Percentiles rank a stretch among this genome's conserved stretches.
Conservation (phyloP, 768 basidiomycete genomes). For the Macrocybe gigantea region DNA sequence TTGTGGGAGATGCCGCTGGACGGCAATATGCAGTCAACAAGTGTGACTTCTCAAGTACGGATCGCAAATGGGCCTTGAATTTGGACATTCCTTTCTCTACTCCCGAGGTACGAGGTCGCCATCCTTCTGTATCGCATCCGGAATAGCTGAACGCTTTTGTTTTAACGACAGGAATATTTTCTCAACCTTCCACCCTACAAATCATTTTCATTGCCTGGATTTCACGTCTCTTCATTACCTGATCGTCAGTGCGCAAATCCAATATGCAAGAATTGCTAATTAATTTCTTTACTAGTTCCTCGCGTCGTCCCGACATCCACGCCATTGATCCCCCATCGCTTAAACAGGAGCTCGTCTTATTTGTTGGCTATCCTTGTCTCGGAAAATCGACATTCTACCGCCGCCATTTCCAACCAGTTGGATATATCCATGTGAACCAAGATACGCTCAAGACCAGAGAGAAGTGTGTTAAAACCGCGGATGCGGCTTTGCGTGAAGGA, state of each 20-base stretch:
- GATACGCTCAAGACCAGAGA: conserved; percentile 70
- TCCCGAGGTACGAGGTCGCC: conserved; percentile 59
- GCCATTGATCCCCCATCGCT: conserved; percentile 37
- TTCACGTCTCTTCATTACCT: conserved; percentile 48
- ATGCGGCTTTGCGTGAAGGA: conserved; percentile 45
- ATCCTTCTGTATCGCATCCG: neutral
- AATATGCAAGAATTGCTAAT: neutral
- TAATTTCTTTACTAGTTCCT: conserved; percentile 33
- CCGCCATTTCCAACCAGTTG: conserved; percentile 56
- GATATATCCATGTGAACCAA: conserved; percentile 85
- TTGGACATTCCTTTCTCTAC: conserved; percentile 69
- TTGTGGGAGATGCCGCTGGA: conserved; percentile 89
- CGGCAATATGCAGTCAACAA: conserved; percentile 38
- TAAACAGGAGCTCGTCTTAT: conserved; percentile 39
- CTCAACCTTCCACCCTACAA: conserved; percentile 41
- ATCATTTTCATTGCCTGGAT: conserved; percentile 55
- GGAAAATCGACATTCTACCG: conserved; percentile 85
- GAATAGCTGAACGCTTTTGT: neutral
- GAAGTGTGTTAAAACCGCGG: conserved; percentile 66
- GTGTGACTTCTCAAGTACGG: conserved; percentile 74
- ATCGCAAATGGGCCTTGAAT: conserved; percentile 83
- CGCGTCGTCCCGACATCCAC: conserved; percentile 42
- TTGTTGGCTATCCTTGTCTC: conserved; percentile 47
- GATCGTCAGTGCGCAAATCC: conserved; percentile 19
- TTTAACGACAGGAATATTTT: conserved; percentile 65